These are phyloP conservation scores for Vanrija humicola DNA, from an alignment of 1,284 basidiomycete genomes.

Conservation along the genomic window DNA sequence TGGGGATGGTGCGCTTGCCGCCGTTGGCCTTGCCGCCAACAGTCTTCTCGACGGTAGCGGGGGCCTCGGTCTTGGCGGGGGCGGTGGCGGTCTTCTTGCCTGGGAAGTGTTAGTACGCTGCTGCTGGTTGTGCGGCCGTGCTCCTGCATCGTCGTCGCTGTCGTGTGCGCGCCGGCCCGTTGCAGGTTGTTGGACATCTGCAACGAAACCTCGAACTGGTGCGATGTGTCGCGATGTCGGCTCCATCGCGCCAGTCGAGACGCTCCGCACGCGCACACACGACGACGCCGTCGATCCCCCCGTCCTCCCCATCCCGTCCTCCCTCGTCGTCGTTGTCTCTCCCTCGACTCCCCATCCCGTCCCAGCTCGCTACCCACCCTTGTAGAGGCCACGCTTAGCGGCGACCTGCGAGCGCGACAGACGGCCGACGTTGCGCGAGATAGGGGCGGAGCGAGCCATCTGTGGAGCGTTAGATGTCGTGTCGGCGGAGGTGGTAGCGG, in stretches of 20 bases:
- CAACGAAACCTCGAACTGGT: background rate
- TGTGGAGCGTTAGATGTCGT: slow-evolving; percentile 36
- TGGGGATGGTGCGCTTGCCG: slow-evolving; percentile 75
- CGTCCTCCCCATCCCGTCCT: background rate
- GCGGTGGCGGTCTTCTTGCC: slow-evolving; percentile 73
- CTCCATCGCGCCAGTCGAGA: background rate
- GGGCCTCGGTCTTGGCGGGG: slow-evolving; percentile 56
- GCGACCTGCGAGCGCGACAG: slow-evolving; percentile 75
- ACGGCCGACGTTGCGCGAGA: slow-evolving; percentile 79
- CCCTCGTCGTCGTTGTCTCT: background rate
- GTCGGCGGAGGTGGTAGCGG: slow-evolving; percentile 3
- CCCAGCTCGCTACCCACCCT: slow-evolving; percentile 44
- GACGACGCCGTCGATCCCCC: background rate
- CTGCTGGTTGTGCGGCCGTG: background rate
- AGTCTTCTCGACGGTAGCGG: slow-evolving; percentile 67
- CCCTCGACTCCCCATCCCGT: background rate
- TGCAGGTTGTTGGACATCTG: no score
- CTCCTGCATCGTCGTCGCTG: background rate
- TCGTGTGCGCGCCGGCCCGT: background rate
- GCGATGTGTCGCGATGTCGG: background rate
- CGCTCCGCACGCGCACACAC: background rate
- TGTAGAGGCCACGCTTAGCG: slow-evolving; percentile 68
- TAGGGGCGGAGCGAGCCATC: slow-evolving; percentile 91
- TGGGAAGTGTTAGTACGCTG: slow-evolving; percentile 12
- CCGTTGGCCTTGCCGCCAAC: slow-evolving; percentile 91